Percentiles rank a stretch among this genome's conserved stretches.
Conservation (phyloP, 2,329 filamentous ascomycete genomes). For the Xylaria sp. region DNA sequence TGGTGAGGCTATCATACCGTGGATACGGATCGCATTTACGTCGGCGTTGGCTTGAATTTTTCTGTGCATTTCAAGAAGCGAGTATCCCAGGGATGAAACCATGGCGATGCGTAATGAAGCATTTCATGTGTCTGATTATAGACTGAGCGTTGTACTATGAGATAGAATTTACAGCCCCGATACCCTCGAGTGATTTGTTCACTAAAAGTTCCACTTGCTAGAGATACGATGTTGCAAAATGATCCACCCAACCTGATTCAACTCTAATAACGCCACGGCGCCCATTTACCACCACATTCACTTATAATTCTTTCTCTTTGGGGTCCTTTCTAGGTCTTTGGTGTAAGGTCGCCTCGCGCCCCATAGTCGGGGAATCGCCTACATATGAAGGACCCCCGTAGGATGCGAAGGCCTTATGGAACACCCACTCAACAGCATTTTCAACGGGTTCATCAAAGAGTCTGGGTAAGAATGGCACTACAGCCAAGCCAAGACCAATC, state of each 20-base stretch:
- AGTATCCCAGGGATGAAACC: constrained; percentile 14
- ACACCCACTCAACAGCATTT: constrained; percentile 87
- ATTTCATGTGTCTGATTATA: neutral
- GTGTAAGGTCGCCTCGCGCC: constrained; percentile 61
- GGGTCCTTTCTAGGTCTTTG: constrained; percentile 60
- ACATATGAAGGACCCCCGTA: constrained; percentile 73
- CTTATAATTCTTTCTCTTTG: constrained; percentile 51
- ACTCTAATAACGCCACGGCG: constrained; percentile 35
- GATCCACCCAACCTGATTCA: constrained; percentile 24
- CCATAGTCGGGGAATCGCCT: constrained; percentile 64
- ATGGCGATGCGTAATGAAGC: neutral
- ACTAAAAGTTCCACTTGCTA: constrained; percentile 7
- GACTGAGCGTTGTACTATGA: constrained; percentile 19
- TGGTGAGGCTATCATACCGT: constrained; percentile 12
- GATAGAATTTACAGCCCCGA: constrained; percentile 24
- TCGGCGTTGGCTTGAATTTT: constrained; percentile 38
- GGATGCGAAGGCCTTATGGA: constrained; percentile 82
- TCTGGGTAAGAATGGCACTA: constrained; percentile 85
- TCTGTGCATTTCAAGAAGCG: constrained; percentile 38
- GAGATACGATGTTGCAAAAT: constrained; percentile 27
- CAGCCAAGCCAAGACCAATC: constrained; percentile 81
- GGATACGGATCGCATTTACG: constrained; percentile 35
- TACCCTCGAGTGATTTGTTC: constrained; percentile 20
- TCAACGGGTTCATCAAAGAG: constrained; percentile 95
- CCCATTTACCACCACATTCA: constrained; percentile 27